These are phyloP conservation scores for Citropsis articulata DNA, from an alignment of 345 rosid species.

Conservation along the genomic window DNA sequence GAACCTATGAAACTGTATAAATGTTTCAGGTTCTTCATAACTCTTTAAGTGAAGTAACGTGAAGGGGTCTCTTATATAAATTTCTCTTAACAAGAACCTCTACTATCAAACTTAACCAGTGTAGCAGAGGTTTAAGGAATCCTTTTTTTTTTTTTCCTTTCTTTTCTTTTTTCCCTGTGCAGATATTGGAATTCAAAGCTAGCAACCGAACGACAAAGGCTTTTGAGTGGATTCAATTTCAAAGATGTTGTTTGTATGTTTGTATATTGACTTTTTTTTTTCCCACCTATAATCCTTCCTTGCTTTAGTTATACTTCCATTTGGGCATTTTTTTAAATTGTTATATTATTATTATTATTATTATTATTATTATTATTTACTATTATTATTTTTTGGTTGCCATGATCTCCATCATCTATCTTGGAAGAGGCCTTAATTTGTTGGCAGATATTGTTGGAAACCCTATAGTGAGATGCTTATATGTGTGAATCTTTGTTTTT, in stretches of 20 bases:
- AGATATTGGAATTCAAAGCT: conserved; percentile 97
- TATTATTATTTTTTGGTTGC: background rate
- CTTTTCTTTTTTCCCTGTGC: conserved; percentile 17
- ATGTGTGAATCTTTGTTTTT: conserved; percentile 7
- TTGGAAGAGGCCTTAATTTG: background rate
- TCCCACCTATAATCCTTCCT: background rate
- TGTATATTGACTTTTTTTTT: conserved; percentile 23
- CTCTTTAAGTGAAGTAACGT: background rate
- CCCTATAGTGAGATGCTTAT: conserved; percentile 5
- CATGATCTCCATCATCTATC: background rate
- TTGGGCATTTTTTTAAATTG: background rate
- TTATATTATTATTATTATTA: background rate
- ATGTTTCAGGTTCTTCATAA: background rate
- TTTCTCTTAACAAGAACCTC: background rate
- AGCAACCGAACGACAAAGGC: conserved; percentile 83
- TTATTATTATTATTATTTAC: too few relatives aligned
- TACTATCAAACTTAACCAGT: background rate
- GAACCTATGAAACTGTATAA: background rate
- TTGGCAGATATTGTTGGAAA: background rate
- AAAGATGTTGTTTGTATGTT: conserved; percentile 78
- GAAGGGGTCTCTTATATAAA: background rate
- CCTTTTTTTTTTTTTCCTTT: background rate
- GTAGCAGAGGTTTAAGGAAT: background rate
- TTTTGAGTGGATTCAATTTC: conserved; percentile 54
- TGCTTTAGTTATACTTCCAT: background rate